These are phyloP conservation scores for Acacia crassicarpa DNA, from an alignment of 306 rosid species.

Conservation along the genomic window DNA sequence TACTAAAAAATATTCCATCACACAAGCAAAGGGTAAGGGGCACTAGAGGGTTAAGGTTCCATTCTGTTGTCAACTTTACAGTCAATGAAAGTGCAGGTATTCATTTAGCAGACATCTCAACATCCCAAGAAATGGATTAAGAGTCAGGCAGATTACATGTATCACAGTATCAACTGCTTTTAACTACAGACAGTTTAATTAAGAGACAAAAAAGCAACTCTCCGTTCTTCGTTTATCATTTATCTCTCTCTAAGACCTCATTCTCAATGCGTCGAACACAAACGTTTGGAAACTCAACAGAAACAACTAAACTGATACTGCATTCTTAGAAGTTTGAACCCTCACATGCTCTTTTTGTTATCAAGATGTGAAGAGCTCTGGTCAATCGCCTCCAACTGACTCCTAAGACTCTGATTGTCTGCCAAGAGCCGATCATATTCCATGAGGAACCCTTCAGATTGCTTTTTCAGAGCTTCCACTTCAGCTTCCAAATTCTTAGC, in stretches of 20 bases:
- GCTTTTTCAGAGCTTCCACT: conserved; percentile 83
- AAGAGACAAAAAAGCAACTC: neutral
- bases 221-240: neutral
- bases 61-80: neutral
- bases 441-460: conserved; percentile 80
- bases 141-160: conserved; percentile 14
- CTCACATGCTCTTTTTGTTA: conserved; percentile 49
- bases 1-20: neutral
- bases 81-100: neutral
- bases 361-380: conserved; percentile 48
- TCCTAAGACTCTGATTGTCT: conserved; percentile 80
- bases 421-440: conserved; percentile 83
- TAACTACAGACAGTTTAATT: conserved; percentile 19
- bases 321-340: conserved; percentile 15
- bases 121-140: neutral
- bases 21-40: neutral
- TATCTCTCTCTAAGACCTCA: conserved; percentile 30
- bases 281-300: conserved; percentile 6
- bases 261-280: neutral
- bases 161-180: conserved; percentile 18
- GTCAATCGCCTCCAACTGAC: conserved; percentile 68
- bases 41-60: neutral
- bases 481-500: conserved; percentile 58
- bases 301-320: conserved; percentile 22
- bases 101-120: neutral